Evolutionary conservation across 2,329 filamentous ascomycete genomes (phyloP).

Genomic region (Alternaria hordeiaustralica): DNA sequence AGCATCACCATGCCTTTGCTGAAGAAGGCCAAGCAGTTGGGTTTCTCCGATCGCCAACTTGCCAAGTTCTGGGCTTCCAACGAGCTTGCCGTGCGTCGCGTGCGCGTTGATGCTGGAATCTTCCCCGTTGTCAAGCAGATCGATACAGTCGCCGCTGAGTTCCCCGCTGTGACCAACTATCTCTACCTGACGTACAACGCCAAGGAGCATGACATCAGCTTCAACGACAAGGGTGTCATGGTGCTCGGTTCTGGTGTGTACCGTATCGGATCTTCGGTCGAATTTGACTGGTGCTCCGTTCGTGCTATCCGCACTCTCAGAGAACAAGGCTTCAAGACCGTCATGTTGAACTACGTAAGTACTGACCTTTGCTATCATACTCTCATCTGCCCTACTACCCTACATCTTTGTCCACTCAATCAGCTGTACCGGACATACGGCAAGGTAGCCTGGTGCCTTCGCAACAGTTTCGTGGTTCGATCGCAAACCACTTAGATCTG

Average conservation of each 20-base stretch:
- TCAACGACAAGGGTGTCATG: slow-evolving; percentile 93
- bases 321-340: slow-evolving; percentile 84
- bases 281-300: slow-evolving; percentile 99
- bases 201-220: slow-evolving; percentile 79
- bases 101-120: slow-evolving; percentile 85
- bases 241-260: slow-evolving; percentile 96
- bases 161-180: slow-evolving; percentile 94
- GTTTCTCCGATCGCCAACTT: slow-evolving; percentile 92
- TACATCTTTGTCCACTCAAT: background rate
- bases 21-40: slow-evolving; percentile 86
- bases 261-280: slow-evolving; percentile 94
- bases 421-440: background rate
- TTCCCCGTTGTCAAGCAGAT: slow-evolving; percentile 96
- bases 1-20: slow-evolving; percentile 70
- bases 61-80: slow-evolving; percentile 95
- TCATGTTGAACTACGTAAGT: slow-evolving; percentile 77
- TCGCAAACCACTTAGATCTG: background rate
- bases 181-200: slow-evolving; percentile 96
- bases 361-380: background rate
- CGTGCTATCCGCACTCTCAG: slow-evolving; percentile 90
- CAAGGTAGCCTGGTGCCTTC: background rate
- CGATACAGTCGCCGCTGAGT: slow-evolving; percentile 96
- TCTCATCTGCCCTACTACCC: background rate
- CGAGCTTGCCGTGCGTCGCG: slow-evolving; percentile 84
- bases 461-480: background rate